Evolutionary conservation across 345 rosid species (phyloP), one percentile per base, ranked within the genome.

Genomic region (Aquilaria yunnanensis): DNA sequence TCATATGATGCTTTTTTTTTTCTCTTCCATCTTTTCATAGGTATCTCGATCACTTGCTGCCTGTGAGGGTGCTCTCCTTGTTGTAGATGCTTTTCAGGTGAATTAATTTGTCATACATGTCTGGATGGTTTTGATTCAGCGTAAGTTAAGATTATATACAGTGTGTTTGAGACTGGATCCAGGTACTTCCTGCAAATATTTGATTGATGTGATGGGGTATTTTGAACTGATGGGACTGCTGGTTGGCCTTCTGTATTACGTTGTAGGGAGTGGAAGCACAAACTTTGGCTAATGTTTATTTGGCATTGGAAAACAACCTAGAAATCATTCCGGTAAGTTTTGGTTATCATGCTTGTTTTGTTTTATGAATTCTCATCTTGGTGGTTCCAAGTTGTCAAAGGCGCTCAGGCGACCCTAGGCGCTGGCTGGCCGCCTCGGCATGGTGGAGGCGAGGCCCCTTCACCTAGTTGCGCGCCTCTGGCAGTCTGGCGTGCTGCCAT

Each of bases 11-110:
- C 16, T 62, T 34, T 43, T 6, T 23, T 51, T 52, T 12, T 51
- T 16, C 4, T 51, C 32, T 23, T 29, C 49, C 16, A 29, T 57
- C 29, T 69, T 43, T 64, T 14, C 32, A 43, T 68, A 92, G 98
- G 99, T 94, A 66, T 94, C 99, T 43, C 89, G 99, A 70, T 94
- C 99, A 53, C 97, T 94, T 77, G 99, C 99, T 64, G 99, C 97
- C 14, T 94, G 99, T 56, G 99, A 94, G 85, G 99, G 99, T 73
- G 99, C 99, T 66, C 96, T 94, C 63, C 94, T 94, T 67, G 97
- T 94, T 64, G 97, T 94, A 65, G 99, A 94, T 80, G 96, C 99
- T 73, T 90, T 97, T 34, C 99, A 94, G 97, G 99, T 94, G 59
- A 73, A 46, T 60, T 62, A 49, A 59, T 66, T 12, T 53, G 51